phyloP scores from a whole-genome alignment of 1,284 basidiomycete genomes.

The Pisolithus thermaeus region DNA sequence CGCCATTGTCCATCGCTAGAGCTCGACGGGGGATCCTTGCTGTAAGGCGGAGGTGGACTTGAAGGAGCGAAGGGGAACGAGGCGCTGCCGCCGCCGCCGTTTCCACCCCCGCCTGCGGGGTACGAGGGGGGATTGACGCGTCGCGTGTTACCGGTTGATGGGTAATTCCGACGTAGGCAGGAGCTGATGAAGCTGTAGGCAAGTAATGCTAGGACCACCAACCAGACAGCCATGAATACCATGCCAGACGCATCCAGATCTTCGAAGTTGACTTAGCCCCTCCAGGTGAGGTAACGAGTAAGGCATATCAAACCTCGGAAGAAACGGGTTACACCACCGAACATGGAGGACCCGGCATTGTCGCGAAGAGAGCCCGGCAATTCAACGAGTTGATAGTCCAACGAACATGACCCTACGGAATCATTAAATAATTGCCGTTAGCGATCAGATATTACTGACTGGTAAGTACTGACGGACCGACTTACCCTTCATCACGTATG shows the following conservation, averaged over 20 bases:
- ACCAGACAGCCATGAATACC: slow-evolving; percentile 54
- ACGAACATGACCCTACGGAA: slow-evolving; percentile 67
- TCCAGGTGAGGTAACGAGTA: background rate
- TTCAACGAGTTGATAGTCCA: slow-evolving; percentile 74
- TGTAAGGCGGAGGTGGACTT: slow-evolving; percentile 75
- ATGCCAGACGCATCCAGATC: slow-evolving; percentile 33
- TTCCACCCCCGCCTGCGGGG: slow-evolving; percentile 27
- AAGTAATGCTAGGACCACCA: slow-evolving; percentile 47
- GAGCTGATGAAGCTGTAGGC: slow-evolving; percentile 54
- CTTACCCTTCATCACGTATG: slow-evolving; percentile 78
- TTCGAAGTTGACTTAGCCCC: background rate
- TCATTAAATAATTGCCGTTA: background rate
- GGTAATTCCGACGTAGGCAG: slow-evolving; percentile 36
- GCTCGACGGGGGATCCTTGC: slow-evolving; percentile 33
- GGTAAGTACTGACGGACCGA: background rate
- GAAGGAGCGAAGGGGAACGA: background rate
- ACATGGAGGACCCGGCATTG: slow-evolving; percentile 3
- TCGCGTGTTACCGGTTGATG: slow-evolving; percentile 16
- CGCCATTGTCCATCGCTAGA: slow-evolving; percentile 36
- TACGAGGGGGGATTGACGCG: slow-evolving; percentile 26
- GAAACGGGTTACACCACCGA: slow-evolving; percentile 12
- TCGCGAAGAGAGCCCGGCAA: slow-evolving; percentile 47
- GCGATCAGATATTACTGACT: background rate
- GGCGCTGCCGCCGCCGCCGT: slow-evolving; percentile 4
- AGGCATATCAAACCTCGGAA: slow-evolving; percentile 12